Evolutionary conservation across 2,329 filamentous ascomycete genomes (phyloP), one percentile per base, ranked within the genome.

Genomic region (Thermothelomyces thermophilus): DNA sequence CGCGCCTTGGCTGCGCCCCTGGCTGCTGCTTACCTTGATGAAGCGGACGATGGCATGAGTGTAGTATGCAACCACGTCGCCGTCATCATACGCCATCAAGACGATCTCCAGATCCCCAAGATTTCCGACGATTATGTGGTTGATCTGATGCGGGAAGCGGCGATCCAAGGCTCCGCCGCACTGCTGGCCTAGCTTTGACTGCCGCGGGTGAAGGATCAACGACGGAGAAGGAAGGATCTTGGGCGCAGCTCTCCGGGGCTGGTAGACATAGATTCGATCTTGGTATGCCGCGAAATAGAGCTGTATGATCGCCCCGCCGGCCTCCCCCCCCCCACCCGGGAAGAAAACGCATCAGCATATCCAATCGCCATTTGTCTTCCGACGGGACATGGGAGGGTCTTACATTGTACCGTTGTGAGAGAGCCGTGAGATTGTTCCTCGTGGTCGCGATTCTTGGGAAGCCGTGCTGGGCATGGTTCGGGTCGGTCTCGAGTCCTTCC

Each of bases 11-110:
- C 11, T 14, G 4, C 43, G 45, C 3, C 5, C 24, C 3, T 41
- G 36, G 13, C 44, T 47, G 37, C n/a, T 37, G 8, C 39, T 47
- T 5, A 41, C 46, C 42, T 68, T 65, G 34, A 83, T 65, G 34
- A 68, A 71, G 11, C 71, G 68, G 26, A 65, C 69, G 48, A 82
- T 72, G 6, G 66, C 69, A 41, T 74, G 73, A 0, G 81, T 84
- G 60, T 85, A 82, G 64, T 86, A 90, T 6, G 78, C 84, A 41
- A 81, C 70, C 2, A 90, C 77, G 62, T 91, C 87, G 6, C 87
- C 87, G 54, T 89, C 85, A 58, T 91, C 87, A 51, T 79, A 87
- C 31, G 73, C 77, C 37, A 83, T 68, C 3, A 88, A 65, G 5
- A 91, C 58, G 26, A 90, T 76, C 64, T 93, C 87, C 44, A 85